Base-by-base conservation (phyloP, 2,329 filamentous ascomycete species). In the Chrysosporium keratinophilum region DNA sequence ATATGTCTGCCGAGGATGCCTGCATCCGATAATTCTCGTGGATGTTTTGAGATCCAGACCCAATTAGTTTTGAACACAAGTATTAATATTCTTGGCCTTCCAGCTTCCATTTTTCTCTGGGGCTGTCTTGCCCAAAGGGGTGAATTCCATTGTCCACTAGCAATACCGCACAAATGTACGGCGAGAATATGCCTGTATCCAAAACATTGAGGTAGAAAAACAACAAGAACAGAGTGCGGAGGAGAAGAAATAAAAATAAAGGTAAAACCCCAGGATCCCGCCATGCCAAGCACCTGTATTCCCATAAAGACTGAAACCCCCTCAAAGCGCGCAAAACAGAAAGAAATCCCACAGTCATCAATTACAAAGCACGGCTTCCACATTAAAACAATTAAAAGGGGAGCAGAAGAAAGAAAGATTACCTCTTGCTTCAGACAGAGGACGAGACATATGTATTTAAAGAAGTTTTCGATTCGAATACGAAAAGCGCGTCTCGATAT, bases 281-380 rank as follows among this genome's bases (percentile, higher is more conserved):
- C 23, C 41, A 51, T 44, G 40, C 49, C 49, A 44, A 35, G 33
- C 40, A 34, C 35, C 28, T 20, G 15, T 33, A 28, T 33, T 42
- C 48, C 48, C 39, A 20, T 42, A 50, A 33, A 7, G 7, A 6
- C 15, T 31, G 9, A 34, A 39, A 48, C 20, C 12, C 37, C 20
- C 19, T 52, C 49, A 51, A 42, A 54, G 52, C n/a, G 50, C 20
- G 44, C 19, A 31, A 45, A 19, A 37, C 34, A 35, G 34, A 50
- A 33, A 28, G n/a, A 44, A 49, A 44, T 17, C n/a, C 49, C 39
- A 31, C 48, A 15, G 15, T 41, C 11, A 41, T 19, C n/a, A 35
- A 50, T 31, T 50, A 50, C 39, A 41, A 41, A 41, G 47, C 19
- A 17, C n/a, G 44, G 28, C 34, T 47, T 37, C 40, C 42, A 44